Evolutionary conservation across 345 rosid genomes (phyloP).

Genomic region (Aquilaria yunnanensis): DNA sequence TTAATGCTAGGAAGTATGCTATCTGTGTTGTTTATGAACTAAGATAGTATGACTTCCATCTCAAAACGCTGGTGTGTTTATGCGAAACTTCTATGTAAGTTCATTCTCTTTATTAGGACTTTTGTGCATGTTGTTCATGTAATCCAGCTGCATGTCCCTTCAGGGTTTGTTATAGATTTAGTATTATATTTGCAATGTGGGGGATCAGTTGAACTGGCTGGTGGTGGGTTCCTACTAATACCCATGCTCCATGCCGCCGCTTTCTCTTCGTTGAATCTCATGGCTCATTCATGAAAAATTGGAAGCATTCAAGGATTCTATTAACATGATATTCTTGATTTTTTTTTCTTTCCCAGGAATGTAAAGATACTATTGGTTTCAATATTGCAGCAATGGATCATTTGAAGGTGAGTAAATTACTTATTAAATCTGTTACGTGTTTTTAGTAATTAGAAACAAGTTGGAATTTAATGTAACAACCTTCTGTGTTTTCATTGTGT

Average conservation of each 20-base stretch:
- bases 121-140: too few species aligned
- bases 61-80: too few species aligned
- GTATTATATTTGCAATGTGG: too few species aligned
- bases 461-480: not conserved
- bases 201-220: too few species aligned
- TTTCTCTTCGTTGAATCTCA: too few species aligned
- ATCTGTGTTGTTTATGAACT: not conserved
- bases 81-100: too few species aligned
- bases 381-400: conserved; percentile 98
- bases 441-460: not conserved
- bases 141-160: too few species aligned
- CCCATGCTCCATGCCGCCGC: too few species aligned
- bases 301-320: not conserved
- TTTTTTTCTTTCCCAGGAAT: conserved; percentile 38
- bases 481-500: not conserved
- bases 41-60: not conserved
- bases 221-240: too few species aligned
- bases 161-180: too few species aligned
- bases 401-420: conserved; percentile 47
- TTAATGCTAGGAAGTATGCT: not conserved
- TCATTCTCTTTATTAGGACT: too few species aligned
- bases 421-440: not conserved
- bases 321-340: not conserved
- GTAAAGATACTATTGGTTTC: conserved; percentile 83
- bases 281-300: not conserved